Base-by-base conservation (phyloP, 768 basidiomycete genomes). In the Kwoniella shandongensis region DNA sequence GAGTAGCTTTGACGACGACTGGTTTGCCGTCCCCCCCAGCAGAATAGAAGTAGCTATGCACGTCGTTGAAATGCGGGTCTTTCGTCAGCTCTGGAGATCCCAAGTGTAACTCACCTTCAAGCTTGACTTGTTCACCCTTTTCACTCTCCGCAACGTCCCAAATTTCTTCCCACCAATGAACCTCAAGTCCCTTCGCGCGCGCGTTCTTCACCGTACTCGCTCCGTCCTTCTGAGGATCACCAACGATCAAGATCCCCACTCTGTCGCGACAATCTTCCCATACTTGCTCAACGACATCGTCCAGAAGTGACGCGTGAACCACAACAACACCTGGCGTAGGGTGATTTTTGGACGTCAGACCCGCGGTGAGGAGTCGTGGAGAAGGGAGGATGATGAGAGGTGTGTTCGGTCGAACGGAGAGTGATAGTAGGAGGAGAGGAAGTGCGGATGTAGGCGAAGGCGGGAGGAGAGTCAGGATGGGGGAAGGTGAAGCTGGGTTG, bases 171-270 rank as follows among this genome's bases (percentile, higher is more conserved):
- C 88, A 93, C 23, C 78, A 80, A 48, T 84, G 69, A 8, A 92
- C 77, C 2, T 60, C 60, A 40, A 79, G 57, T 4, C 75, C 74
- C 15, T 58, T 54, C 22, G 48, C 45, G 30, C 82, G 83, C 51
- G 85, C 79, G 27, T 81, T 81, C 57, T 80, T 79, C 0, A 81
- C 81, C 8, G 83, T 75, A 22, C 81, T 81, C 12, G 82, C 80
- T 11, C 23, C 23, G 6, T 79, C 67, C 40, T 81, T 79, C 4
- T 78, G 59, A 20, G 80, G 80, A 12, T 82, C 79, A 52, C 86
- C 85, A 1, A 89, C 88, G 8, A 91, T 83, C 0, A 92, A 82
- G 39, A 96, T 79, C 49, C 91, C 81, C 42, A 81, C 83, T 57
- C 83, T 80, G 47, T 81, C 78, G 35, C 80, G 76, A 1, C 44